Percentiles rank a stretch among this genome's conserved stretches.
phyloP scores from a whole-genome alignment of 371 early-diverging fungal genomes.

The Vairimorpha necatrix region DNA sequence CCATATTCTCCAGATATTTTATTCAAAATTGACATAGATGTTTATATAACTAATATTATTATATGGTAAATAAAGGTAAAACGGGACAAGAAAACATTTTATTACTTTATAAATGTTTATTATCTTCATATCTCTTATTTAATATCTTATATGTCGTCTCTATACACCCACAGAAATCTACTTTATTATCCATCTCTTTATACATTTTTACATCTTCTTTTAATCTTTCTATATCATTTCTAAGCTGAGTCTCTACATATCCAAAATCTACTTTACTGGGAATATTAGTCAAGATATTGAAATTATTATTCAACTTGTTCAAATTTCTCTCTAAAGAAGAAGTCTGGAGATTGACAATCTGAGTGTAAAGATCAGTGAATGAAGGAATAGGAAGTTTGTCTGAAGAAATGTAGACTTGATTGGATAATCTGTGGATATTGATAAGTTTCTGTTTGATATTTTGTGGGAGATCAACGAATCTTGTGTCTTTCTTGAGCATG shows the following conservation, averaged over 20 bases:
- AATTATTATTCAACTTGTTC: constrained; percentile 3
- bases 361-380: constrained; percentile 20
- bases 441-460: constrained; percentile 39
- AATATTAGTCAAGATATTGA: constrained; percentile 9
- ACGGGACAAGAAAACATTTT: no score
- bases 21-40: no score
- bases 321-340: constrained; percentile 27
- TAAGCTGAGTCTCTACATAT: constrained; percentile 20
- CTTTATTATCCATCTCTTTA: constrained; percentile 14
- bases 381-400: constrained; percentile 4
- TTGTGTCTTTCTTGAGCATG: constrained; percentile 22
- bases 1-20: constrained; percentile 64
- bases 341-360: constrained; percentile 26
- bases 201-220: constrained; percentile 28
- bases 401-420: constrained; percentile 14
- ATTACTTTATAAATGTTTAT: no score
- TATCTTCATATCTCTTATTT: constrained; percentile 25
- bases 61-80: no score
- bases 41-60: no score
- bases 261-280: constrained; percentile 4
- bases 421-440: constrained; percentile 21
- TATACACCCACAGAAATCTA: constrained; percentile 24
- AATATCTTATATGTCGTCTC: constrained; percentile 22
- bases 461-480: constrained; percentile 32
- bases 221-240: constrained; percentile 10